These are phyloP conservation scores for Globisporangium viniferum DNA, from an alignment of 352 stramenopile species.

Conservation along the genomic window DNA sequence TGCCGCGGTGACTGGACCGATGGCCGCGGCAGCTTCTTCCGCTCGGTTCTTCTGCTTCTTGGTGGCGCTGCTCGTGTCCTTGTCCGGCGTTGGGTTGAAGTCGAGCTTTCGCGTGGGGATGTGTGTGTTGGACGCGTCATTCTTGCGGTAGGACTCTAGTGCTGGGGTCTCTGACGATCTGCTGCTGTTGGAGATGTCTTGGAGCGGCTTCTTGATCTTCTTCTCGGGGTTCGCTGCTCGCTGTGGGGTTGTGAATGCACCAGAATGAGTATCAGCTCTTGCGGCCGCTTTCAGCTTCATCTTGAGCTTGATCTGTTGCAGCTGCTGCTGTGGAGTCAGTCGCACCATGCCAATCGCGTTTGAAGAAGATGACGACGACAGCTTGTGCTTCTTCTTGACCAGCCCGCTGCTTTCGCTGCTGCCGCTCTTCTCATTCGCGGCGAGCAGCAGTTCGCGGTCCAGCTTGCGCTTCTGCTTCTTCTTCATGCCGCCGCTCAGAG, in stretches of 20 bases:
- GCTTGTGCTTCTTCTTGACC: constrained; percentile 25
- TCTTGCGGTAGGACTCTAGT: neutral
- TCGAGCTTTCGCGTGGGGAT: constrained; percentile 42
- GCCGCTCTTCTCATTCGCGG: constrained; percentile 1
- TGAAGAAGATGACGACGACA: constrained; percentile 2
- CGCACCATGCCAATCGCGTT: neutral
- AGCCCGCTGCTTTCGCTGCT: neutral
- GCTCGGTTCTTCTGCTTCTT: constrained; percentile 10
- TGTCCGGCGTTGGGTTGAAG: constrained; percentile 40
- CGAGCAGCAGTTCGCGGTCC: constrained; percentile 20
- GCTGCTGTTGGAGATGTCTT: constrained; percentile 49
- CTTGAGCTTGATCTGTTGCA: constrained; percentile 16
- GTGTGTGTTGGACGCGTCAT: constrained; percentile 6
- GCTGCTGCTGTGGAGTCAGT: constrained; percentile 11
- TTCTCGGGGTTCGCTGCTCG: neutral
- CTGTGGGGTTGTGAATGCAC: constrained; percentile 9
- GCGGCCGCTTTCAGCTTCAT: constrained; percentile 17
- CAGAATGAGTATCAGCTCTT: neutral
- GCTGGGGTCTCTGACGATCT: constrained; percentile 1
- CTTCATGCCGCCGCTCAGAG: constrained; percentile 29
- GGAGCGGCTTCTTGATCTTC: constrained; percentile 24
- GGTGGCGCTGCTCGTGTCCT: constrained; percentile 8
- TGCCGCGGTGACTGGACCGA: neutral
- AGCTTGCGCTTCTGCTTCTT: constrained; percentile 37
- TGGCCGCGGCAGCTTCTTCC: constrained; percentile 15